phyloP scores from a whole-genome alignment of 2,329 filamentous ascomycete species.

The Spiromastix sp. region DNA sequence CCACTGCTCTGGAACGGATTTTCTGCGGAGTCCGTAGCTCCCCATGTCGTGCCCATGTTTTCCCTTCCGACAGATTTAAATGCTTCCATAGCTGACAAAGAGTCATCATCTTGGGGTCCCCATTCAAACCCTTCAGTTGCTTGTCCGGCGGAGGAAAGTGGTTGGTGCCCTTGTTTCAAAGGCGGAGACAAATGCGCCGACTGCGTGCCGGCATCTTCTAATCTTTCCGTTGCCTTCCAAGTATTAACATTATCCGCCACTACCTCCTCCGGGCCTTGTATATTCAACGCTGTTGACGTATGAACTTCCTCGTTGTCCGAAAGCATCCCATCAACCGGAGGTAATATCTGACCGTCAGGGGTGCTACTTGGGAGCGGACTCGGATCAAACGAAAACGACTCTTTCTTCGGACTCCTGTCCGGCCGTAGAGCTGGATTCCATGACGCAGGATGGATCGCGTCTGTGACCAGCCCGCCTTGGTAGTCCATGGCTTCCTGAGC shows the following conservation, averaged over 20 bases:
- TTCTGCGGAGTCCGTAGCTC: slow-evolving; percentile 1
- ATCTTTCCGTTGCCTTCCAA: neutral
- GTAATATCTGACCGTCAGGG: neutral
- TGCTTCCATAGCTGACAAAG: neutral
- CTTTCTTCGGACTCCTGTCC: slow-evolving; percentile 21
- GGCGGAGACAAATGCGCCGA: neutral
- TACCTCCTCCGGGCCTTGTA: neutral
- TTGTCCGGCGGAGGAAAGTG: neutral
- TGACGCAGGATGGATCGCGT: slow-evolving; percentile 20
- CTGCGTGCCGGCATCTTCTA: neutral
- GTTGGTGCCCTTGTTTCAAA: neutral
- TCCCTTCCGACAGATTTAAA: neutral
- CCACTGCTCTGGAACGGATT: slow-evolving; percentile 10
- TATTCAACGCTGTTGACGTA: neutral
- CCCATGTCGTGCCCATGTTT: neutral
- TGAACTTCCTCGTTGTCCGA: neutral
- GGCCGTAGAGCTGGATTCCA: slow-evolving; percentile 49
- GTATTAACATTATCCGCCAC: neutral
- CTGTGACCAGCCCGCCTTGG: slow-evolving; percentile 2
- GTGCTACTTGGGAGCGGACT: neutral
- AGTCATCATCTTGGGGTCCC: neutral
- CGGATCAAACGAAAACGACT: neutral
- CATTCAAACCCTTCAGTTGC: neutral
- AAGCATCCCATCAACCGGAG: too few relatives aligned
- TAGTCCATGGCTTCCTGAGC: slow-evolving; percentile 4